phyloP scores from a whole-genome alignment of 805 yeast species.

The Saccharomycopsis oosterbeekiorum region DNA sequence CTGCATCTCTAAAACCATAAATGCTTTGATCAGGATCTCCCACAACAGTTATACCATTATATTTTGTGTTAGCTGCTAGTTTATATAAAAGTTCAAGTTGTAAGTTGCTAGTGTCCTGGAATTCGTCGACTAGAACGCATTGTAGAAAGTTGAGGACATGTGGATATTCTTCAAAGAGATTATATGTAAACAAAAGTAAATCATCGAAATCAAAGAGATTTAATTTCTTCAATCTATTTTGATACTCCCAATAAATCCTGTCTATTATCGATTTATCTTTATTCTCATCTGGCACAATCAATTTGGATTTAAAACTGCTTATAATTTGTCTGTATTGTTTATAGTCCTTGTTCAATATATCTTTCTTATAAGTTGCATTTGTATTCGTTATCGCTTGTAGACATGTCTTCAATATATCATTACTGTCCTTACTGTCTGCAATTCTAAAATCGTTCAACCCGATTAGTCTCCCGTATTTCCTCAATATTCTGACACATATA shows the following conservation, averaged over 20 bases:
- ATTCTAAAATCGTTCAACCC: slow-evolving; percentile 40
- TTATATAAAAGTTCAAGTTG: slow-evolving; percentile 61
- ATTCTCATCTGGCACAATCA: background rate
- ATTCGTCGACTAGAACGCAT: slow-evolving; percentile 86
- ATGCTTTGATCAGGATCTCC: slow-evolving; percentile 98
- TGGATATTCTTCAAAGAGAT: slow-evolving; percentile 35
- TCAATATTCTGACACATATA: slow-evolving; percentile 54
- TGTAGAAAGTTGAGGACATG: slow-evolving; percentile 40
- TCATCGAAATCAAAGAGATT: slow-evolving; percentile 76
- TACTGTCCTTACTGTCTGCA: slow-evolving; percentile 57
- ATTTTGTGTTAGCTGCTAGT: slow-evolving; percentile 34
- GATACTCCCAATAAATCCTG: slow-evolving; percentile 43
- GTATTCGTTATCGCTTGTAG: background rate
- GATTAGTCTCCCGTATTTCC: slow-evolving; percentile 40
- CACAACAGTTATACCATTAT: slow-evolving; percentile 67
- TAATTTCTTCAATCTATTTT: slow-evolving; percentile 30
- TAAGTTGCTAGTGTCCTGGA: slow-evolving; percentile 79
- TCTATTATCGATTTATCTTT: slow-evolving; percentile 1
- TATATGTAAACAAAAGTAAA: slow-evolving; percentile 46
- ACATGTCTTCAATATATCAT: slow-evolving; percentile 32
- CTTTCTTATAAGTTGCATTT: background rate
- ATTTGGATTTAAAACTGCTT: slow-evolving; percentile 16
- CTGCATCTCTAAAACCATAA: slow-evolving; percentile 80
- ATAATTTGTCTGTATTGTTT: background rate
- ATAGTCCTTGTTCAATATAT: background rate